Base-by-base conservation (phyloP, 768 basidiomycete genomes). In the Obba rivulosa region DNA sequence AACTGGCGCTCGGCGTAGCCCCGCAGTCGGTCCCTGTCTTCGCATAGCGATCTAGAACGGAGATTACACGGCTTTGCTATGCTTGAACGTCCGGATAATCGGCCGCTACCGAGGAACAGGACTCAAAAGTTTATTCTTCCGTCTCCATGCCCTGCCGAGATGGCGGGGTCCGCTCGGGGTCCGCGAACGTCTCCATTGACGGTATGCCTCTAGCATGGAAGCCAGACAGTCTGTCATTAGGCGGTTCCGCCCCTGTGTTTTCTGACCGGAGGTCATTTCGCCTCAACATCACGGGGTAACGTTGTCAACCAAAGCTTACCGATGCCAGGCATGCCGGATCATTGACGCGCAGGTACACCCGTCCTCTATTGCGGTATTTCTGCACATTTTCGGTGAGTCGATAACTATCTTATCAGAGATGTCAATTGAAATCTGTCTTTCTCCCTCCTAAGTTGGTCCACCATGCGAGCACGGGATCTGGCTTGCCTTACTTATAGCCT, bases 331-430 rank as follows among this genome's bases (percentile, higher is more conserved):
- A 40, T 48, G 48, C 54, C 55, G 50, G 52, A 53, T 56, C 55
- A 53, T 38, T 52, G 45, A 25, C 49, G 44, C 57, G 28, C 54
- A 54, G 50, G 50, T 48, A 47, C 42, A 45, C 34, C 46, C 49
- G 45, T 42, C 49, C 28, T 46, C 40, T 50, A 50, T 52, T 50
- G 50, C 55, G 52, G 52, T 38, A 57, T 52, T 44, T 49, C 48
- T 47, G 50, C 45, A 53, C 53, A 45, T 46, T 53, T 55, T 54
- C 52, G 45, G 48, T 51, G 35, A 51, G 60, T 53, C 57, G 52
- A 61, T 58, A 56, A 50, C 59, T 31, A 62, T 63, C 57, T 63
- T 63, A 63, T 63, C 59, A 50, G 43, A 31, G 28, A 31, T 31
- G 47, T 56, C 53, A 46, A 51, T 46, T 49, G 50, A 60, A 57